phyloP scores from a whole-genome alignment of 2,329 filamentous ascomycete genomes.

The Plenodomus lindquistii region DNA sequence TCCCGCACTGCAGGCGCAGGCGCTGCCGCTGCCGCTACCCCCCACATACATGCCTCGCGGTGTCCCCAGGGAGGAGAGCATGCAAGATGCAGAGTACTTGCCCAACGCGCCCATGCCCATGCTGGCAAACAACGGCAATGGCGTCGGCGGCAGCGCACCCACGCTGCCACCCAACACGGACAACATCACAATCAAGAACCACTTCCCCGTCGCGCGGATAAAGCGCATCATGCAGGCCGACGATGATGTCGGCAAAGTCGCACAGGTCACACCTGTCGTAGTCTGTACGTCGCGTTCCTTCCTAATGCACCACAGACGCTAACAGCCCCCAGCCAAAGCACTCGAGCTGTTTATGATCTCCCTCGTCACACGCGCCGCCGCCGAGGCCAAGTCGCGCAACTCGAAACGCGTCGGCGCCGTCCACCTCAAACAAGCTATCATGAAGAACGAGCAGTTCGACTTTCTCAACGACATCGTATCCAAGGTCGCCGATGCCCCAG shows the following conservation, averaged over 20 bases:
- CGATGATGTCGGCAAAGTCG: constrained; percentile 97
- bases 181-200: constrained; percentile 81
- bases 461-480: constrained; percentile 89
- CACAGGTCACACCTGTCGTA: constrained; percentile 94
- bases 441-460: constrained; percentile 89
- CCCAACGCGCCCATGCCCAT: constrained; percentile 37
- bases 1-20: constrained; percentile 23
- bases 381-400: constrained; percentile 78
- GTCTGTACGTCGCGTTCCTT: constrained; percentile 62
- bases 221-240: constrained; percentile 99
- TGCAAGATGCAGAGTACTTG: constrained; percentile 43
- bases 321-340: constrained; percentile 69
- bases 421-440: constrained; percentile 90
- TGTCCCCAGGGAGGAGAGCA: constrained; percentile 29
- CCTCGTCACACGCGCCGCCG: constrained; percentile 84
- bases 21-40: constrained; percentile 8
- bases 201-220: constrained; percentile 95
- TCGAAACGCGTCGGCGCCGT: constrained; percentile 87
- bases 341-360: constrained; percentile 98
- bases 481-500: constrained; percentile 72
- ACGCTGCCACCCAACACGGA: constrained; percentile 44
- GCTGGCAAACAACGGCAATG: constrained; percentile 25
- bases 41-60: constrained; percentile 35
- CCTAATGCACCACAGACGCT: background rate
- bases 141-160: constrained; percentile 22